phyloP scores from a whole-genome alignment of 495 filamentous ascomycete species.

The Niebla homalea region DNA sequence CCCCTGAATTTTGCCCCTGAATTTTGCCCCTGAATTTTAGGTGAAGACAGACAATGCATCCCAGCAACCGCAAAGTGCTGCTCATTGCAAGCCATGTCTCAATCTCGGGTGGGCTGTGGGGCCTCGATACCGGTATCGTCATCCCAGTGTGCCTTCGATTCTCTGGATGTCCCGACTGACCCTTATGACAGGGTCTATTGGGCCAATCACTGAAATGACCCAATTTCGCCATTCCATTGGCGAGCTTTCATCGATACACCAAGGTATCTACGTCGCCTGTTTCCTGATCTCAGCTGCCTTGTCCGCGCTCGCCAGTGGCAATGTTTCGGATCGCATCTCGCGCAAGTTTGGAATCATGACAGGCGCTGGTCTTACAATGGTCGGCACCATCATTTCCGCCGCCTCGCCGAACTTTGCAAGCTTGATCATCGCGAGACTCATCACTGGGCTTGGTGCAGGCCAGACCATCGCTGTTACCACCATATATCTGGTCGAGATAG shows the following conservation, averaged over 20 bases:
- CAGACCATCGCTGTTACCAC: not conserved
- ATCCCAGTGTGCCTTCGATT: not conserved
- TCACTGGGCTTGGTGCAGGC: not conserved
- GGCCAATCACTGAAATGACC: not conserved
- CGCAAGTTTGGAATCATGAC: not conserved
- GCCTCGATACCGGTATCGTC: not conserved
- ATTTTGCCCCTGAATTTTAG: no score
- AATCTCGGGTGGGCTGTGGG: not conserved
- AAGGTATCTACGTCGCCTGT: constrained; percentile 1
- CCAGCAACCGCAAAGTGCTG: not conserved
- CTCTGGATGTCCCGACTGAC: not conserved
- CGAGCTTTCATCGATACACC: not conserved
- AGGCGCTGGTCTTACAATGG: not conserved
- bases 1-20: no score
- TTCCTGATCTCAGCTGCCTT: not conserved
- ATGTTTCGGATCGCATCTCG: not conserved
- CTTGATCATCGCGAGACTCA: not conserved
- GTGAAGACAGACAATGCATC: not conserved
- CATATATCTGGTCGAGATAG: not conserved
- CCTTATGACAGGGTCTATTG: not conserved
- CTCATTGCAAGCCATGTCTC: not conserved
- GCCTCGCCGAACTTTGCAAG: not conserved
- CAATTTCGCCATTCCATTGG: not conserved
- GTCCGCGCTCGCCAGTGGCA: not conserved
- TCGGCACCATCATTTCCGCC: not conserved